A percentile compares a stretch with the other conserved stretches of the same genome.
These are phyloP conservation scores for Pisolithus albus DNA, from an alignment of 768 basidiomycete species.

Conservation along the genomic window DNA sequence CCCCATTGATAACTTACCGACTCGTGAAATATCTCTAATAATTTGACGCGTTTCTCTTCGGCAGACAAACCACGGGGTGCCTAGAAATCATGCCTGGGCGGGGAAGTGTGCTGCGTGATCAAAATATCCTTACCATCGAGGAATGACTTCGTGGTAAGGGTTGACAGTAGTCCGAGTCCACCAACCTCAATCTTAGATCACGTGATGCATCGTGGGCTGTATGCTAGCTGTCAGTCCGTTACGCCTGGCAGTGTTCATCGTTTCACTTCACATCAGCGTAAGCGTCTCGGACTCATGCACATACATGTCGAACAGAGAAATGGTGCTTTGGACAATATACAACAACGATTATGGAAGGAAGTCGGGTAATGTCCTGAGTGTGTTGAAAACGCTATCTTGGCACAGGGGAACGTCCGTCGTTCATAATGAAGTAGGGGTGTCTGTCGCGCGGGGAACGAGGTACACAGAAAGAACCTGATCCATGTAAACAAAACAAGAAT, in stretches of 20 bases:
- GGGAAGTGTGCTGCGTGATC: background rate
- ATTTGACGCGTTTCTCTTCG: slow-evolving; percentile 84
- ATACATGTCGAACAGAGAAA: slow-evolving; percentile 18
- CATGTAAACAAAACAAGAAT: slow-evolving; percentile 11
- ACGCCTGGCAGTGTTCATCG: no score
- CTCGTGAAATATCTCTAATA: slow-evolving; percentile 93
- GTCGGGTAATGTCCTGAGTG: slow-evolving; percentile 23
- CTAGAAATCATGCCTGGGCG: slow-evolving; percentile 27
- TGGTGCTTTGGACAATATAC: slow-evolving; percentile 7
- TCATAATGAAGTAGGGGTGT: no score
- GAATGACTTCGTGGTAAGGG: no score
- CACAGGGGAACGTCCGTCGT: slow-evolving; percentile 15
- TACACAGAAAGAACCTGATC: slow-evolving; percentile 11
- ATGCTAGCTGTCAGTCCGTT: no score
- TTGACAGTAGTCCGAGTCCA: no score
- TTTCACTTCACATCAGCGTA: no score
- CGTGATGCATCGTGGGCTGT: slow-evolving; percentile 3
- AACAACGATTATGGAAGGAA: background rate
- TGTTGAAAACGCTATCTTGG: slow-evolving; percentile 5
- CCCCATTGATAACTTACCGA: slow-evolving; percentile 42
- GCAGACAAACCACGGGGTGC: slow-evolving; percentile 79
- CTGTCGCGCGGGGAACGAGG: no score
- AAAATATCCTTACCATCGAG: slow-evolving; percentile 14
- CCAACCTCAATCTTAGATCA: slow-evolving; percentile 8
- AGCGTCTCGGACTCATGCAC: slow-evolving; percentile 6